Evolutionary conservation across 352 stramenopile species (phyloP).

Genomic region (Phytophthora aleatoria): DNA sequence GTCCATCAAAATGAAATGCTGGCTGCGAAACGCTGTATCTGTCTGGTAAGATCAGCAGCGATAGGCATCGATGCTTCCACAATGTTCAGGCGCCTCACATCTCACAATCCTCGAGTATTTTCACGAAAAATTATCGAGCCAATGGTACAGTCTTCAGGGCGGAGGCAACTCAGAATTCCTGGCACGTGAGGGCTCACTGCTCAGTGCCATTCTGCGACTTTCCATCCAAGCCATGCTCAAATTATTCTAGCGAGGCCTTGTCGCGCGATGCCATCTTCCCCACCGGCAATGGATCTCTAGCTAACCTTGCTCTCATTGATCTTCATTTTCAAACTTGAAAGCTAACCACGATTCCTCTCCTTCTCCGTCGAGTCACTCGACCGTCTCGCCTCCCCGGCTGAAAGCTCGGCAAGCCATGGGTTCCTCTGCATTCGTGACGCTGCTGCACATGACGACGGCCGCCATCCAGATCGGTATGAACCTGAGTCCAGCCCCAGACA

Average conservation of each 20-base stretch:
- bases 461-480: constrained; percentile 45
- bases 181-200: constrained; percentile 13
- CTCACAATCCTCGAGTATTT: constrained; percentile 8
- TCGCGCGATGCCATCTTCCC: not conserved
- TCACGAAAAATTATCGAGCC: constrained; percentile 16
- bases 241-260: constrained; percentile 10
- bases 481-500: constrained; percentile 35
- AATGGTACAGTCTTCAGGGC: constrained; percentile 12
- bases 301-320: not conserved
- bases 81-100: not conserved
- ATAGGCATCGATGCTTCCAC: not conserved
- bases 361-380: constrained; percentile 20
- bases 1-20: too few relatives aligned
- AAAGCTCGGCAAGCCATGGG: constrained; percentile 25
- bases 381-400: constrained; percentile 37
- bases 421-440: constrained; percentile 29
- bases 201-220: constrained; percentile 25
- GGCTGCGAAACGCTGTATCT: not conserved
- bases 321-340: constrained; percentile 36
- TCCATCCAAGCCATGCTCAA: constrained; percentile 11
- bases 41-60: not conserved
- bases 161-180: constrained; percentile 19
- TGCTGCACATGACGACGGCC: constrained; percentile 36
- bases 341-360: constrained; percentile 28
- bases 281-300: not conserved